Conservation (phyloP, 2,329 filamentous ascomycete species). For the Botrytis fabae region DNA sequence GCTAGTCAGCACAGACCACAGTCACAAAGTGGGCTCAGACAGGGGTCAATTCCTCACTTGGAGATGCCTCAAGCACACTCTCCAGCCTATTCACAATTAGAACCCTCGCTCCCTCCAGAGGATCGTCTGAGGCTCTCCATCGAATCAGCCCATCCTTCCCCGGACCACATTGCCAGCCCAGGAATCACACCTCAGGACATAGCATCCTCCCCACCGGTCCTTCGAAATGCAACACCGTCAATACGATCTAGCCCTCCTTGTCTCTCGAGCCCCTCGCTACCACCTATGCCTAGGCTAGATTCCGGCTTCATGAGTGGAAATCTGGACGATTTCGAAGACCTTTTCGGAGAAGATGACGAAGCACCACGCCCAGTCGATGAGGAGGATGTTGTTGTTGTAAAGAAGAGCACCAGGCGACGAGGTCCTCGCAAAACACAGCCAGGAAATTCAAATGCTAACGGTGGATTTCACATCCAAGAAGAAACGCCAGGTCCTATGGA, state of each 20-base stretch:
- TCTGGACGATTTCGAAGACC: slow-evolving; percentile 43
- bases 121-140: slow-evolving; percentile 40
- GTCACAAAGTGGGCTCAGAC: slow-evolving; percentile 55
- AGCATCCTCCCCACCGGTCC: slow-evolving; percentile 84
- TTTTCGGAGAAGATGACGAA: slow-evolving; percentile 61
- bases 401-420: slow-evolving; percentile 38
- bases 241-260: slow-evolving; percentile 79
- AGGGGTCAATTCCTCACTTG: slow-evolving; percentile 59
- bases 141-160: slow-evolving; percentile 50
- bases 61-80: slow-evolving; percentile 39
- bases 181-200: slow-evolving; percentile 77
- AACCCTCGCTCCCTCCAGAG: slow-evolving; percentile 39
- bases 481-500: slow-evolving; percentile 46
- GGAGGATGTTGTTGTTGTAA: slow-evolving; percentile 42
- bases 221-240: slow-evolving; percentile 60
- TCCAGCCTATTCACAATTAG: slow-evolving; percentile 44
- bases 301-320: slow-evolving; percentile 86
- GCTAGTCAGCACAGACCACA: slow-evolving; percentile 29
- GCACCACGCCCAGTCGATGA: slow-evolving; percentile 41
- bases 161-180: slow-evolving; percentile 50
- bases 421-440: slow-evolving; percentile 25
- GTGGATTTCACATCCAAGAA: slow-evolving; percentile 41
- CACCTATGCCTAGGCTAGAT: slow-evolving; percentile 60
- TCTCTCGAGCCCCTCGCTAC: slow-evolving; percentile 61
- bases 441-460: slow-evolving; percentile 25